Evolutionary conservation across 257 asterid genomes (phyloP).

Genomic region (Scutellaria galericulata): DNA sequence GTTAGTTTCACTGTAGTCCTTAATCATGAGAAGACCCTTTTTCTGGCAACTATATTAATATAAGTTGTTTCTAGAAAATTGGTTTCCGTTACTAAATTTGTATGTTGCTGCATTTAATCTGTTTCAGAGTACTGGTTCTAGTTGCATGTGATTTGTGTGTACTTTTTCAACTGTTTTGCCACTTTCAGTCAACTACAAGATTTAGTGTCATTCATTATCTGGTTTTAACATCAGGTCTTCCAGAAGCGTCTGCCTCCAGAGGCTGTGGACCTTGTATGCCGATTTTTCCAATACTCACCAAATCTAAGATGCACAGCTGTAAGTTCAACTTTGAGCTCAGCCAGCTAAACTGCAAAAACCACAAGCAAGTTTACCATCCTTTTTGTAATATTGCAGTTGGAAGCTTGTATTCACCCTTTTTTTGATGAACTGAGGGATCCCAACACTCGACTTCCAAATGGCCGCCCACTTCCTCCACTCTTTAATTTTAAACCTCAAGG

Average conservation of each 20-base stretch:
- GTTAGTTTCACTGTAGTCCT: neutral
- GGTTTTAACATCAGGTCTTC: slow-evolving; percentile 68
- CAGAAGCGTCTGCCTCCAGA: slow-evolving; percentile 98
- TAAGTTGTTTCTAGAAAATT: neutral
- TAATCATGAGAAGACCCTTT: slow-evolving; percentile 3
- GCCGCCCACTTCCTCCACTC: slow-evolving; percentile 99
- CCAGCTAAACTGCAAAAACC: slow-evolving; percentile 26
- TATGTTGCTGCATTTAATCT: slow-evolving; percentile 6
- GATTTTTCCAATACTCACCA: slow-evolving; percentile 96
- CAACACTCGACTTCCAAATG: slow-evolving; percentile 85
- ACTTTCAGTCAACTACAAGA: slow-evolving; percentile 12
- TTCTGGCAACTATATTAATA: neutral
- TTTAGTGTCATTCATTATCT: slow-evolving; percentile 25
- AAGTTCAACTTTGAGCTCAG: slow-evolving; percentile 50
- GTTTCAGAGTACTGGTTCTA: slow-evolving; percentile 29
- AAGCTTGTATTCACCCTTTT: slow-evolving; percentile 97
- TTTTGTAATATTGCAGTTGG: slow-evolving; percentile 63
- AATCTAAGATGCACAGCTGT: slow-evolving; percentile 98
- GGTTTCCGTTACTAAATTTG: neutral
- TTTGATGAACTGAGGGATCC: slow-evolving; percentile 93
- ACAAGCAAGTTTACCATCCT: slow-evolving; percentile 16
- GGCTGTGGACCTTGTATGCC: slow-evolving; percentile 92
- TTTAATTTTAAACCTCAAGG: slow-evolving; percentile 92
- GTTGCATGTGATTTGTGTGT: slow-evolving; percentile 21
- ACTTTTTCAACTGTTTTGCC: slow-evolving; percentile 29